Percentiles rank a stretch among this genome's conserved stretches.
phyloP scores from a whole-genome alignment of 495 filamentous ascomycete genomes.

The Lentithecium fluviatile region DNA sequence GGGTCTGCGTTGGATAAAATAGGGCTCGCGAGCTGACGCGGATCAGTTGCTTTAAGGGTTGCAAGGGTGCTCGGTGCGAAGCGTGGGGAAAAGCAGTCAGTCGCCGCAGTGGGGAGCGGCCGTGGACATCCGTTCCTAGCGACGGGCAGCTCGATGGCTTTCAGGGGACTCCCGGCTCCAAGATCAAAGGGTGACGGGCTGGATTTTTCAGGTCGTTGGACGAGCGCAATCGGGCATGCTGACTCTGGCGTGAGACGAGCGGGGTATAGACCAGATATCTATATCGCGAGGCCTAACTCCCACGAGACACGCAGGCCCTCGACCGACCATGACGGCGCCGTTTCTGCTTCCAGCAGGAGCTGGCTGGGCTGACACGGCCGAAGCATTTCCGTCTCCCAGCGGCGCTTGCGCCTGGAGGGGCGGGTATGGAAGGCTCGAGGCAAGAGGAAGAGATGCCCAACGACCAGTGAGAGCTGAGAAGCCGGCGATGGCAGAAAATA shows the following conservation, averaged over 20 bases:
- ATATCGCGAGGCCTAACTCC: slow-evolving; percentile 15
- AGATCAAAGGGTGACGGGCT: slow-evolving; percentile 4
- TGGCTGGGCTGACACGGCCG: slow-evolving; percentile 30
- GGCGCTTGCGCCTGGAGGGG: slow-evolving; percentile 32
- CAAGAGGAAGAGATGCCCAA: slow-evolving; percentile 10
- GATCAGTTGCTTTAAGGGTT: not conserved
- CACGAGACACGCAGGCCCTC: slow-evolving; percentile 17
- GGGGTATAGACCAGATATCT: slow-evolving; percentile 22
- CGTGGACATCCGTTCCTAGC: slow-evolving; percentile 20
- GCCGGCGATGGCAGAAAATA: slow-evolving; percentile 26
- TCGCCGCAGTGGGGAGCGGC: slow-evolving; percentile 28
- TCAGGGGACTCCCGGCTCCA: slow-evolving; percentile 8
- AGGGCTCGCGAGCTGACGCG: not conserved
- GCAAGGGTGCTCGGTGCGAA: slow-evolving; percentile 6
- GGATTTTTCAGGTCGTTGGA: slow-evolving; percentile 10
- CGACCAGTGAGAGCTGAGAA: slow-evolving; percentile 23
- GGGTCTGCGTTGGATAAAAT: slow-evolving; percentile 17
- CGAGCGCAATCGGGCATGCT: slow-evolving; percentile 18
- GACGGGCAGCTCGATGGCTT: slow-evolving; percentile 6
- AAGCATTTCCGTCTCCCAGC: slow-evolving; percentile 5
- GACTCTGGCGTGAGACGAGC: slow-evolving; percentile 25
- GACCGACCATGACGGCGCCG: slow-evolving; percentile 16
- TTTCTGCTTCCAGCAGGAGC: slow-evolving; percentile 13
- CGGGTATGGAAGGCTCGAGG: slow-evolving; percentile 12
- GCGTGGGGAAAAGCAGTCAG: slow-evolving; percentile 23